phyloP scores from a whole-genome alignment of 805 yeast species.

The Metschnikowia santaceciliae region DNA sequence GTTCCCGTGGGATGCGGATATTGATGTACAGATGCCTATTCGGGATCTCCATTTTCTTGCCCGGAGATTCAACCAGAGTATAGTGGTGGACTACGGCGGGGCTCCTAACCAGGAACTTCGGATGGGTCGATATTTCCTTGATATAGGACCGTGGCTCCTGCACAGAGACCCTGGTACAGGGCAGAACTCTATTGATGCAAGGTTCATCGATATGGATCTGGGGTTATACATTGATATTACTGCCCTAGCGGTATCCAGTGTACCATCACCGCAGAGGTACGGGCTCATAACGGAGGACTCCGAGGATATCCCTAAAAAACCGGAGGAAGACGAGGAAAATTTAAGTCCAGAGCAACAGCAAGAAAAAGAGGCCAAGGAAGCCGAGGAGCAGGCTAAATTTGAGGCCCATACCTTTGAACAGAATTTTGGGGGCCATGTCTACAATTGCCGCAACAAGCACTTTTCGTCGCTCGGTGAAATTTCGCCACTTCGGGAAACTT shows the following conservation, averaged over 20 bases:
- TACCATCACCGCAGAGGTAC: conserved; percentile 6
- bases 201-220: conserved; percentile 69
- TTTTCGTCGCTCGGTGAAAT: conserved; percentile 32
- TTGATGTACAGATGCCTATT: conserved; percentile 27
- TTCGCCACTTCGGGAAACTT: conserved; percentile 40
- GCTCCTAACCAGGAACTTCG: conserved; percentile 40
- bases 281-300: not conserved
- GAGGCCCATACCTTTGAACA: conserved; percentile 6
- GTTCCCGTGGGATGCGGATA: conserved; percentile 29
- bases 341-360: not conserved
- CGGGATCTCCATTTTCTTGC: conserved; percentile 22
- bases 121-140: conserved; percentile 48
- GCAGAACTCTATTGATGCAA: conserved; percentile 53
- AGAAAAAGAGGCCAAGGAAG: not conserved
- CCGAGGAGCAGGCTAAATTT: not conserved
- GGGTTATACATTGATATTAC: conserved; percentile 75
- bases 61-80: conserved; percentile 20
- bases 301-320: not conserved
- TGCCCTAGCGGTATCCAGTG: conserved; percentile 42
- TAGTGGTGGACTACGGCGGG: conserved; percentile 28
- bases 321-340: not conserved
- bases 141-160: conserved; percentile 46
- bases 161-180: conserved; percentile 48
- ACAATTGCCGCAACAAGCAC: conserved; percentile 40
- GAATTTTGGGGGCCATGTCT: conserved; percentile 24